Percentiles rank a stretch among this genome's conserved stretches.
Evolutionary conservation across 2,329 filamentous ascomycete genomes (phyloP).

Genomic region (Aspergillus clavatus): DNA sequence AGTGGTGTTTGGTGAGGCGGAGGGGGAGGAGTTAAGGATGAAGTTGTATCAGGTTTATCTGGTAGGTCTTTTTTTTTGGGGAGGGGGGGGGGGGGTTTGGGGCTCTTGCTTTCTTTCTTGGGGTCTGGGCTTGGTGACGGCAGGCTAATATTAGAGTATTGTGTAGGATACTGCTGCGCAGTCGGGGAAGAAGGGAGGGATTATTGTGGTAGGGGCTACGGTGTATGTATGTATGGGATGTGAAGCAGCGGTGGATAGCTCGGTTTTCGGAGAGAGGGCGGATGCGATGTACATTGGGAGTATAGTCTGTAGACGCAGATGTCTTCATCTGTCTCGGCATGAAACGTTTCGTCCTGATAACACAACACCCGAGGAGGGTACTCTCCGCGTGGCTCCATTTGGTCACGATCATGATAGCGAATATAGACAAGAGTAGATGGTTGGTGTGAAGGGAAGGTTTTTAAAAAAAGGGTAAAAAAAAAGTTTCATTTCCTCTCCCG

Average conservation of each 20-base stretch:
- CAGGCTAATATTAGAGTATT: too few relatives aligned
- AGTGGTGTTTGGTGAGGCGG: constrained; percentile 29
- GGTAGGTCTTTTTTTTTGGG: constrained; percentile 20
- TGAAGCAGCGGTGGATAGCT: background rate
- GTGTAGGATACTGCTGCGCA: constrained; percentile 32
- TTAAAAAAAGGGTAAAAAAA: constrained; percentile 1
- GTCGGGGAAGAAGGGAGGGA: constrained; percentile 28
- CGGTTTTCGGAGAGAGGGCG: too few relatives aligned
- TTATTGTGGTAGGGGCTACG: constrained; percentile 11
- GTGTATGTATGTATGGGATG: constrained; percentile 3
- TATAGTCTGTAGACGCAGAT: too few relatives aligned
- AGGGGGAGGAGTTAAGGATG: constrained; percentile 28
- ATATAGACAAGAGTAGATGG: background rate
- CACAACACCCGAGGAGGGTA: too few relatives aligned
- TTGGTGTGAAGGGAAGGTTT: too few relatives aligned
- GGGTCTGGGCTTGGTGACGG: too few relatives aligned
- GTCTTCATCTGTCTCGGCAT: too few relatives aligned
- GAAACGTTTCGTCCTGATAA: too few relatives aligned
- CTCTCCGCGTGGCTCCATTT: background rate
- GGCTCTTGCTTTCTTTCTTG: too few relatives aligned
- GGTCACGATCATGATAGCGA: background rate
- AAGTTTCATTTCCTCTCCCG: background rate
- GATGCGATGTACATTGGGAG: too few relatives aligned
- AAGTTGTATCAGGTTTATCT: constrained; percentile 40
- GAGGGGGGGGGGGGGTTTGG: background rate